Evolutionary conservation across 1,139 yeast species (phyloP), one percentile per base, ranked within the genome.

Genomic region (Candida labiduridarum): DNA sequence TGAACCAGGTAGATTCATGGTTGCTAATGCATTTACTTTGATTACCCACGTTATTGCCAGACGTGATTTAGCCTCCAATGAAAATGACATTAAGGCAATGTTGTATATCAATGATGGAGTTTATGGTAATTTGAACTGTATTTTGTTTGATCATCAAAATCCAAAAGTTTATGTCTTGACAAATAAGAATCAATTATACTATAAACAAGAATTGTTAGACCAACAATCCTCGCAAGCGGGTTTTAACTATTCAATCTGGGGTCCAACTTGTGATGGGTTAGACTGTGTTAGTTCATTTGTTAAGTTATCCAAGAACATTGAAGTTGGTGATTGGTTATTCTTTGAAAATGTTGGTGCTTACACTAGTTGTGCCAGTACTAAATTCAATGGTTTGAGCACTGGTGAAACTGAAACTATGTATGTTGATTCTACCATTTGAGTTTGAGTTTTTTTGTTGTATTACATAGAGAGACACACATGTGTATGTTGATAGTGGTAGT

Each of bases 231-330:
- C 29, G 8, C 41, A 33, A 45, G 12, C 14, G 12, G 51, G 42
- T 38, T 56, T 44, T 36, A 55, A 54, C 57, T 89, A 76, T 63
- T 85, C 96, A 18, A 79, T 94, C 53, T 94, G 98, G 98, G 99
- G 99, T 8, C 99, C 98, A 45, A 94, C 98, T 19, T 94, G 99
- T 71, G 99, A 94, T 69, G 97, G 98, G 4, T 77, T 94, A 57
- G 99, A 94, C 68, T 88, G 96, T 67, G 83, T 94, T 52, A 69
- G 88, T 27, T 68, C 76, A 47, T 76, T 73, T 40, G 72, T 82
- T 52, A 60, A 60, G 45, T 74, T 92, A 63, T 76, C 84, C 15
- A 77, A 79, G 48, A 82, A 84, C 45, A 84, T 91, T 46, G 74
- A 76, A 40, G 87, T 87, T 46, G 98, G 97, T 14, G 98, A 94